Evolutionary conservation across 2,329 filamentous ascomycete genomes (phyloP).

Genomic region (Fusarium algeriense): DNA sequence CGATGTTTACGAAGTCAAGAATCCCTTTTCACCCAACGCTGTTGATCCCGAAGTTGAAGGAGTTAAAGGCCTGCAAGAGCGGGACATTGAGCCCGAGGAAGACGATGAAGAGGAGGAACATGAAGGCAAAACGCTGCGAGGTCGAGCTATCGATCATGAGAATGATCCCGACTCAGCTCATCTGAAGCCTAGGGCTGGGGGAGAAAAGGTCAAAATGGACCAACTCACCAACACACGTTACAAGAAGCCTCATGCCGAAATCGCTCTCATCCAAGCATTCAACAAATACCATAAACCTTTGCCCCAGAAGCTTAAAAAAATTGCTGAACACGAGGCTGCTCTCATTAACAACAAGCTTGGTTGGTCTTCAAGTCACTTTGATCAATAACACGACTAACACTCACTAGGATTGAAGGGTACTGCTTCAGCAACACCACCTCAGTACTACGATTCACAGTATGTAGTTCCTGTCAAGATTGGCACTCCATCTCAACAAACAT

Average conservation of each 20-base stretch:
- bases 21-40: background rate
- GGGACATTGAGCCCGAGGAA: slow-evolving; percentile 3
- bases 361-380: background rate
- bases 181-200: slow-evolving; percentile 9
- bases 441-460: slow-evolving; percentile 66
- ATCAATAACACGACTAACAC: background rate
- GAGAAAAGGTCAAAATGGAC: slow-evolving; percentile 47
- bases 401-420: slow-evolving; percentile 37
- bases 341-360: slow-evolving; percentile 44
- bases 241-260: slow-evolving; percentile 49
- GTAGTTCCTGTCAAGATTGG: slow-evolving; percentile 74
- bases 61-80: background rate
- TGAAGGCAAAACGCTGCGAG: slow-evolving; percentile 2
- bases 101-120: slow-evolving; percentile 2
- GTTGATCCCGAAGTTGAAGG: slow-evolving; percentile 20
- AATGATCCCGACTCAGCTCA: slow-evolving; percentile 15
- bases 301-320: slow-evolving; percentile 45
- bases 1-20: slow-evolving; percentile 3
- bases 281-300: slow-evolving; percentile 54
- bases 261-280: slow-evolving; percentile 50
- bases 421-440: slow-evolving; percentile 46
- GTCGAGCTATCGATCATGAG: slow-evolving; percentile 9
- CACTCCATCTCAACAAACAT: slow-evolving; percentile 65
- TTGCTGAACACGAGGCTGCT: slow-evolving; percentile 34
- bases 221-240: slow-evolving; percentile 54